phyloP scores from a whole-genome alignment of 1,284 basidiomycete species.

The Sanghuangporus sanghuang region DNA sequence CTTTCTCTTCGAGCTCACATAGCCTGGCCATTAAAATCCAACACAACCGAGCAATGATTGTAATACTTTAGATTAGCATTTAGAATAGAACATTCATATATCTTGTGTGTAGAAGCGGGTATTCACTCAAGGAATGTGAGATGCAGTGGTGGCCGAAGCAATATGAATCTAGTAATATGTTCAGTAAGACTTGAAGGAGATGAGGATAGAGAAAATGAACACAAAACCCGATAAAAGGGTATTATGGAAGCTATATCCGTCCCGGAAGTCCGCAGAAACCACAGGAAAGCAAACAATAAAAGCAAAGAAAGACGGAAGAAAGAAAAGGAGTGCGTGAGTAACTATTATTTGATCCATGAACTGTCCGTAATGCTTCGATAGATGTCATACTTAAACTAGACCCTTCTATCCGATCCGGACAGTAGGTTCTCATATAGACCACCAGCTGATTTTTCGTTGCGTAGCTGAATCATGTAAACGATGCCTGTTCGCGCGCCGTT shows the following conservation, averaged over 20 bases:
- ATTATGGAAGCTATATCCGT: slow-evolving; percentile 3
- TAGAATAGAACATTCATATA: background rate
- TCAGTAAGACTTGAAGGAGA: background rate
- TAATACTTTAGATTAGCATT: background rate
- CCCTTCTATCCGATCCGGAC: slow-evolving; percentile 68
- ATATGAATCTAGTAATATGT: background rate
- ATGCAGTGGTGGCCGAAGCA: background rate
- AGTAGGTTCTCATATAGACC: slow-evolving; percentile 86
- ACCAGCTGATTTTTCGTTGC: slow-evolving; percentile 82
- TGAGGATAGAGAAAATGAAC: background rate
- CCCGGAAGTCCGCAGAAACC: slow-evolving; percentile 3
- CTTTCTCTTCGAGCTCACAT: slow-evolving; percentile 65
- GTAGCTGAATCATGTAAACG: slow-evolving; percentile 94
- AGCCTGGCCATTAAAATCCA: slow-evolving; percentile 27
- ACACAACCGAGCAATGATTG: background rate
- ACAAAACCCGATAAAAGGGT: background rate
- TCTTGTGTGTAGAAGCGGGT: background rate
- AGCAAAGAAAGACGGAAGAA: background rate
- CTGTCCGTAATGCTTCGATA: background rate
- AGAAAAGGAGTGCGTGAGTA: background rate
- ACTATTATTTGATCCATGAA: background rate
- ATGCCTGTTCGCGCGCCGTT: slow-evolving; percentile 89
- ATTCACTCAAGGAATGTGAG: background rate
- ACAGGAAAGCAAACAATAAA: background rate
- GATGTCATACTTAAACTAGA: slow-evolving; percentile 14